Conservation (phyloP, 371 early-diverging fungal genomes). For the Mortierella sp. region DNA sequence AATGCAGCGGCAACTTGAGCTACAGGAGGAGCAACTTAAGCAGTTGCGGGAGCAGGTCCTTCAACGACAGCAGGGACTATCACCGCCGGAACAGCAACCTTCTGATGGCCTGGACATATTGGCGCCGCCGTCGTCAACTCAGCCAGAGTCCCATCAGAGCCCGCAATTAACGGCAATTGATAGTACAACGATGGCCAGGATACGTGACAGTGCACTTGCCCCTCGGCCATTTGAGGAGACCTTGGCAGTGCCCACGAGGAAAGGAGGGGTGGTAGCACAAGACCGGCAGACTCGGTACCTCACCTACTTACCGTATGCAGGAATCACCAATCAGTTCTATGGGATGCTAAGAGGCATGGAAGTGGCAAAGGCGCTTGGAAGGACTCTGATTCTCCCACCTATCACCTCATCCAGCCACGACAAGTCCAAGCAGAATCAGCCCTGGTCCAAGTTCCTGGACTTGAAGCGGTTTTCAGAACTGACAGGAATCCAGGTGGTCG, state of each 20-base stretch:
- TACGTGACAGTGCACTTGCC: conserved; percentile 5
- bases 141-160: conserved; percentile 8
- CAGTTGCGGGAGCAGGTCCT: conserved; percentile 6
- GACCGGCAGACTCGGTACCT: conserved; percentile 8
- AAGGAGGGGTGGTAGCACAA: not conserved
- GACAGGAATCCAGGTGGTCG: conserved; percentile 24
- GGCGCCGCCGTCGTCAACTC: not conserved
- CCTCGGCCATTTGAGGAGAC: conserved; percentile 21
- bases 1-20: conserved; percentile 19
- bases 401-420: conserved; percentile 38
- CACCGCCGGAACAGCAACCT: not conserved
- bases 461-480: conserved; percentile 19
- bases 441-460: conserved; percentile 42
- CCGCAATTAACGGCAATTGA: conserved; percentile 7
- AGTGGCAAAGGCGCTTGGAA: conserved; percentile 25
- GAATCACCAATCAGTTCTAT: conserved; percentile 45
- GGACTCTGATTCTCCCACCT: conserved; percentile 42
- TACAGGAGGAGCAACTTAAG: conserved; percentile 12
- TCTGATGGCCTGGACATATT: not conserved
- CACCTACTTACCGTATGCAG: conserved; percentile 41
- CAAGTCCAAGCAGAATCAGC: conserved; percentile 35
- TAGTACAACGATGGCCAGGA: not conserved
- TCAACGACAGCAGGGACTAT: not conserved
- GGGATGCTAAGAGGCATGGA: conserved; percentile 35
- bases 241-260: not conserved